Percentiles rank a stretch among this genome's conserved stretches.
Evolutionary conservation across 192 early-diverging fungal genomes (phyloP).

Genomic region (Dispira parvispora): DNA sequence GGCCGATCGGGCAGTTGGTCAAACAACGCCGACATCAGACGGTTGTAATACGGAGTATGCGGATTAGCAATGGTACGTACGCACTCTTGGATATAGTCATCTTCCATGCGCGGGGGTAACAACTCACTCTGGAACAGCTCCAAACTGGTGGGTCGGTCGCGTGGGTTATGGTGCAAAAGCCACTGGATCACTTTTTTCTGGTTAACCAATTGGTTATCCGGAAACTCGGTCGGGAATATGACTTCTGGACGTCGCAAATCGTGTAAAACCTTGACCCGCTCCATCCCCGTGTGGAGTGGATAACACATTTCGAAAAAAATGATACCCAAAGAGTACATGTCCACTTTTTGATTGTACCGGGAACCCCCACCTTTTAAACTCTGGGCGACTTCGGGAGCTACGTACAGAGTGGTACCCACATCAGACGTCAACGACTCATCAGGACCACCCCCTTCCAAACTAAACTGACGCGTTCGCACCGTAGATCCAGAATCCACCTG

Average conservation of each 20-base stretch:
- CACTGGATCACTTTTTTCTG: conserved; percentile 54
- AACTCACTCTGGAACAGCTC: conserved; percentile 68
- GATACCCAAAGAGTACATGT: conserved; percentile 93
- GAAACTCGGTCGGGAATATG: conserved; percentile 36
- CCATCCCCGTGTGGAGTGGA: conserved; percentile 80
- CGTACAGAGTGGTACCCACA: conserved; percentile 85
- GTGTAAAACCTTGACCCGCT: conserved; percentile 53
- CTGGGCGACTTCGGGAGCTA: conserved; percentile 41
- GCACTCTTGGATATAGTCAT: conserved; percentile 82
- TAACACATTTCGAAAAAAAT: conserved; percentile 91
- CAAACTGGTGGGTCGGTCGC: conserved; percentile 56
- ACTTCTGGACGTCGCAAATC: conserved; percentile 36
- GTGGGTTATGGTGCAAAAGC: conserved; percentile 58
- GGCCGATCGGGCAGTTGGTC: conserved; percentile 54
- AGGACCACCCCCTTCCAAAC: conserved; percentile 12
- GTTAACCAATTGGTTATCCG: conserved; percentile 36
- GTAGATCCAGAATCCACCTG: conserved; percentile 15
- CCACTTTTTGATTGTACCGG: conserved; percentile 61
- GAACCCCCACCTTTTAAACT: conserved; percentile 21
- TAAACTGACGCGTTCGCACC: conserved; percentile 12
- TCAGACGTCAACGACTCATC: conserved; percentile 60
- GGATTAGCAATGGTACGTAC: conserved; percentile 78
- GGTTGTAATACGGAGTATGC: conserved; percentile 68
- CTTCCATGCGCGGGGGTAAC: conserved; percentile 70
- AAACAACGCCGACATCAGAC: conserved; percentile 68